These are phyloP conservation scores for Aphanomyces invadans DNA, from an alignment of 352 stramenopile species.

Conservation along the genomic window DNA sequence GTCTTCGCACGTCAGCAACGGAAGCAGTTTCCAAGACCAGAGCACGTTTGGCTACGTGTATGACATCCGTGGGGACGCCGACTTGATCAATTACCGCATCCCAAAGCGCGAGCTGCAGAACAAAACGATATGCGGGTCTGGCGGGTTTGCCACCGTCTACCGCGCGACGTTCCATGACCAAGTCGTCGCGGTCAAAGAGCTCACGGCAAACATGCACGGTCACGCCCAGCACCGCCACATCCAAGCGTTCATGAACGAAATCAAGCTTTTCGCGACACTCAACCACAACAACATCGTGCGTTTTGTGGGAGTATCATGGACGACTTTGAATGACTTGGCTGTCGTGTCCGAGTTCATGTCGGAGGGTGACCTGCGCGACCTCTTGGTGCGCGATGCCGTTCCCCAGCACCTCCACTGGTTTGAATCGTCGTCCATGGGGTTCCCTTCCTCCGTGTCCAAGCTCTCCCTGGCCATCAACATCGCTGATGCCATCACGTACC, in stretches of 20 bases:
- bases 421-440: neutral
- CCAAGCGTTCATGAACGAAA: conserved; percentile 24
- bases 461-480: conserved; percentile 27
- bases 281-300: conserved; percentile 22
- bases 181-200: conserved; percentile 24
- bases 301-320: conserved; percentile 20
- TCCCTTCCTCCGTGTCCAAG: neutral
- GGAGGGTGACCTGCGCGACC: conserved; percentile 28
- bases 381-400: neutral
- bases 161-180: conserved; percentile 13
- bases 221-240: conserved; percentile 11
- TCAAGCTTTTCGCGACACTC: conserved; percentile 23
- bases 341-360: conserved; percentile 44
- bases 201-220: neutral
- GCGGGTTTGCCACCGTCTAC: conserved; percentile 23
- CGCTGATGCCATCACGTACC: conserved; percentile 33
- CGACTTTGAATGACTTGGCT: conserved; percentile 22
- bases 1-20: neutral
- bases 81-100: conserved; percentile 16
- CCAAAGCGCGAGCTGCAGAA: conserved; percentile 18
- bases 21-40: neutral
- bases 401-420: conserved; percentile 6
- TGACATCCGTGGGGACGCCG: conserved; percentile 13
- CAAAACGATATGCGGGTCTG: neutral
- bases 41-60: conserved; percentile 14